Evolutionary conservation across 352 stramenopile species (phyloP).

Genomic region (Vaucheria bursata): DNA sequence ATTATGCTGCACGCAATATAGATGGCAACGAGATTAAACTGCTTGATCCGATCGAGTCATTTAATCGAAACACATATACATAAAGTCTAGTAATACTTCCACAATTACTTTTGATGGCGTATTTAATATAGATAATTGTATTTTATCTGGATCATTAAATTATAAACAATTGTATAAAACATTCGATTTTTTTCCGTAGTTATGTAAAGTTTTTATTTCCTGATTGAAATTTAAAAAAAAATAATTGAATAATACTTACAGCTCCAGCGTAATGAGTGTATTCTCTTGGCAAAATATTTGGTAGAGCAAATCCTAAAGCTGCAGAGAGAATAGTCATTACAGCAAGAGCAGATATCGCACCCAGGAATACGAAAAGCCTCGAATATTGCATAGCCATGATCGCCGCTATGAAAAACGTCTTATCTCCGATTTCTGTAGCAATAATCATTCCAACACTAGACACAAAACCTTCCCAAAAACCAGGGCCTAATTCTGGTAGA

Average conservation of each 20-base stretch:
- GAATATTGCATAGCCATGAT: slow-evolving; percentile 93
- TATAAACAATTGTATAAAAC: too few relatives aligned
- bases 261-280: slow-evolving; percentile 93
- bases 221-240: too few relatives aligned
- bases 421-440: slow-evolving; percentile 96
- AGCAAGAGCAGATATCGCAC: slow-evolving; percentile 78
- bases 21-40: too few relatives aligned
- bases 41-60: too few relatives aligned
- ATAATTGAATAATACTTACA: slow-evolving; percentile 57
- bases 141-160: too few relatives aligned
- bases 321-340: slow-evolving; percentile 95
- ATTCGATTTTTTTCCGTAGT: too few relatives aligned
- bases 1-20: too few relatives aligned
- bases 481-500: not conserved
- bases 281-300: slow-evolving; percentile 77
- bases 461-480: slow-evolving; percentile 54
- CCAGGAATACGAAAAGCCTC: slow-evolving; percentile 87
- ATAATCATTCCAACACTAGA: slow-evolving; percentile 86
- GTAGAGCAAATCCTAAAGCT: slow-evolving; percentile 81
- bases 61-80: too few relatives aligned
- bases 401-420: slow-evolving; percentile 98
- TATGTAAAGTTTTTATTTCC: too few relatives aligned
- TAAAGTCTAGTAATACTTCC: too few relatives aligned
- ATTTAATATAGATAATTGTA: too few relatives aligned
- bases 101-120: too few relatives aligned